Evolutionary conservation across 495 filamentous ascomycete genomes (phyloP).

Genomic region (Neurospora hispaniola): DNA sequence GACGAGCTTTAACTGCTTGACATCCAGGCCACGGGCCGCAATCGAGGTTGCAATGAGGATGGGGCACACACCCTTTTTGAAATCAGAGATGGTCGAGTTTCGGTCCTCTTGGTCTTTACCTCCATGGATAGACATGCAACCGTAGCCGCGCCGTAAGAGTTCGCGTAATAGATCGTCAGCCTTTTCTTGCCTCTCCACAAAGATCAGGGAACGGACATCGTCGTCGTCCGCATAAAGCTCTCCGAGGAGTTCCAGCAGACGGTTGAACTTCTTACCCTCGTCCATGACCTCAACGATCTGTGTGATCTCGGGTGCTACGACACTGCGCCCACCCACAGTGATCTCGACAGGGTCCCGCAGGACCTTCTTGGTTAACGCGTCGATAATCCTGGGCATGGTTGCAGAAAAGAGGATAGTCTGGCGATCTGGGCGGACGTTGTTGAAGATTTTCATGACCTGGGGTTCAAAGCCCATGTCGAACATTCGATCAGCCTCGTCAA

Average conservation of each 20-base stretch:
- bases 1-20: constrained; percentile 92
- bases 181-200: constrained; percentile 91
- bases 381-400: constrained; percentile 92
- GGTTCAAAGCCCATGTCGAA: constrained; percentile 99
- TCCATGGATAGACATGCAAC: constrained; percentile 92
- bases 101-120: constrained; percentile 94
- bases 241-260: constrained; percentile 76
- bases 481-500: constrained; percentile 98
- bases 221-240: constrained; percentile 81
- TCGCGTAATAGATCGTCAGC: constrained; percentile 77
- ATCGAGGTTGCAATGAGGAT: constrained; percentile 93
- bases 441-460: constrained; percentile 93
- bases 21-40: constrained; percentile 88
- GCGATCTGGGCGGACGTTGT: constrained; percentile 78
- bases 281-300: constrained; percentile 85
- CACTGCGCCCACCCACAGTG: constrained; percentile 78
- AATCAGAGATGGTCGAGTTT: constrained; percentile 88
- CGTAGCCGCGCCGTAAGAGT: constrained; percentile 80
- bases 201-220: constrained; percentile 80
- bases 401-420: constrained; percentile 96
- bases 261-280: constrained; percentile 74
- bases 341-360: constrained; percentile 84
- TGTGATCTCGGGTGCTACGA: constrained; percentile 89
- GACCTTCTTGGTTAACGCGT: constrained; percentile 78
- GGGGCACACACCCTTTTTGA: constrained; percentile 83